Base-by-base conservation (phyloP, 1,139 yeast genomes). In the Taiozyma sp. region DNA sequence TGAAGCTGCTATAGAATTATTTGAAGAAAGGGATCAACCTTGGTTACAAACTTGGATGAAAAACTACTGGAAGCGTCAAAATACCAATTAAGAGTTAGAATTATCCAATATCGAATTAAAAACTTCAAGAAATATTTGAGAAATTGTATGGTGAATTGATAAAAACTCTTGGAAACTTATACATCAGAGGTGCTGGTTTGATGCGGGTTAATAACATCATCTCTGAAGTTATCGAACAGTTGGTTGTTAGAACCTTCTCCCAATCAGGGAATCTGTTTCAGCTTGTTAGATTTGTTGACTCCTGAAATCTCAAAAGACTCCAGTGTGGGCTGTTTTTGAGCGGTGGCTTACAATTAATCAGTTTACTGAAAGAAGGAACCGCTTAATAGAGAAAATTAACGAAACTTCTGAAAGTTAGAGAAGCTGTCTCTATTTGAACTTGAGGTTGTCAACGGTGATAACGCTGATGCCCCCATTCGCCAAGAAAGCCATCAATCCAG, bases 261-360 rank as follows among this genome's bases (percentile, higher is more conserved):
- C 99, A 93, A 75, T 88, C 88, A 74, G 99, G 93, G 19, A 75
- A 93, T 93, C 99, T 98, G 99, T 46, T 93, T 93, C 83, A 93
- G 93, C 77, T 80, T 93, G 64, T 78, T 93, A 64, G 99, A 99
- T 71, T 80, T 93, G 62, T 76, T 93, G 81, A 85, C 95, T 52
- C 96, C 97, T 50, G 82, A 84, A 60, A 80, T 93, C 61, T 72
- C 98, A 93, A 77, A 86, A 84, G 66, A 83, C 86, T 60, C 98
- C 99, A 53, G 90, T 93, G 51, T 84, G 89, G 86, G 99, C 99
- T 56, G 99, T 93, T 69, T 82, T 93, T 19, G 76, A 95, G 93
- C 69, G 99, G 99, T 79, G 99, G 99, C 61, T 83, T 95, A 75
- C 98, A 93, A 74, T 87, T 83, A 73, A 78, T 93, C 64, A 91